Conservation (phyloP, 805 yeast genomes). For the Pichia eremophila region DNA sequence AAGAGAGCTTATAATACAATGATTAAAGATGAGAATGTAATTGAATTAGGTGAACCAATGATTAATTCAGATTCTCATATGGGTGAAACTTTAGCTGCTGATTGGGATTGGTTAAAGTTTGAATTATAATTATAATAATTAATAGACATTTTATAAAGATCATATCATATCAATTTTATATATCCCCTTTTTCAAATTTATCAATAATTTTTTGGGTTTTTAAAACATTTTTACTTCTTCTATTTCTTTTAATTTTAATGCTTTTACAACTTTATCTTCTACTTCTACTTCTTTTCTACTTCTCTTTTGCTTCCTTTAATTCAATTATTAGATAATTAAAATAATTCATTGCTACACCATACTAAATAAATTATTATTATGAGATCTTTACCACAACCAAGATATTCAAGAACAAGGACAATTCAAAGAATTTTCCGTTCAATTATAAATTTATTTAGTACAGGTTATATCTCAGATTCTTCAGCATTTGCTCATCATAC, state of each 20-base stretch:
- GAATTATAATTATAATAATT: slow-evolving; percentile 7
- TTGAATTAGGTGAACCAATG: slow-evolving; percentile 11
- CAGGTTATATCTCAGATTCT: slow-evolving; percentile 28
- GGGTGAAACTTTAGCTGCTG: slow-evolving; percentile 27
- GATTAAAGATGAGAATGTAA: slow-evolving; percentile 2
- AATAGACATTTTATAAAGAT: too few species aligned
- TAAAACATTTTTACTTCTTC: too few species aligned
- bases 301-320: too few species aligned
- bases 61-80: slow-evolving; percentile 19
- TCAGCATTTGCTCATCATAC: slow-evolving; percentile 20
- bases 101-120: slow-evolving; percentile 31
- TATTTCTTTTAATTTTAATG: too few species aligned
- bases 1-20: slow-evolving; percentile 5
- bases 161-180: too few species aligned
- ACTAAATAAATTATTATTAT: slow-evolving; percentile 5
- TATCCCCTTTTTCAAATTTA: too few species aligned
- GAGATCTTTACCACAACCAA: slow-evolving; percentile 31
- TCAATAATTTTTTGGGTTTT: too few species aligned
- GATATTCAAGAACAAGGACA: slow-evolving; percentile 27
- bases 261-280: too few species aligned
- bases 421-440: slow-evolving; percentile 26
- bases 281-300: too few species aligned
- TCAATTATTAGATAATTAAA: too few species aligned
- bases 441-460: slow-evolving; percentile 22
- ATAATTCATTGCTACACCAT: too few species aligned